Evolutionary conservation across 2,329 filamentous ascomycete species (phyloP).

Genomic region (Ophiostoma quercus): DNA sequence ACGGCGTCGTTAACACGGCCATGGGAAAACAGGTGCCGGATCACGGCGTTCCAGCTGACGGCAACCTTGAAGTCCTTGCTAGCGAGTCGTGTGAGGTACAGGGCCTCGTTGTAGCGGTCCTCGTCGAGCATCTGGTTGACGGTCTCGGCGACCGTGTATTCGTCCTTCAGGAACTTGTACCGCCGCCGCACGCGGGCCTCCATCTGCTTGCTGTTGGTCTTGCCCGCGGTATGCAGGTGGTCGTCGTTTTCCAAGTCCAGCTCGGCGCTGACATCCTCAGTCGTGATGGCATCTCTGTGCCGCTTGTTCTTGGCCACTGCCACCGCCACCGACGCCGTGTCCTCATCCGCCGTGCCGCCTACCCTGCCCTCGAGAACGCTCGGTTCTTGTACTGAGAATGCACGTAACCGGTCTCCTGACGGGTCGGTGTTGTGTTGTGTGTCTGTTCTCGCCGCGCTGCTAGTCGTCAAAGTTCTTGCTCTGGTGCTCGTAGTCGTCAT

Average conservation of each 20-base stretch:
- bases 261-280: background rate
- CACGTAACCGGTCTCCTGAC: background rate
- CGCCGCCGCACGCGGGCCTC: constrained; percentile 8
- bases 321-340: background rate
- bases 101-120: constrained; percentile 60
- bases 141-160: constrained; percentile 64
- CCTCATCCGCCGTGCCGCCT: background rate
- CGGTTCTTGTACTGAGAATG: constrained; percentile 6
- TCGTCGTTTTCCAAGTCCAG: background rate
- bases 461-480: background rate
- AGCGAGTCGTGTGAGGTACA: constrained; percentile 62
- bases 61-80: constrained; percentile 59
- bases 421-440: background rate
- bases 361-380: background rate
- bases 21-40: constrained; percentile 63
- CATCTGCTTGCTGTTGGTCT: background rate
- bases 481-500: background rate
- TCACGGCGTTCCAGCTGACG: constrained; percentile 84
- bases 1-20: constrained; percentile 60
- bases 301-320: background rate
- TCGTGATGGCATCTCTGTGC: background rate
- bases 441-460: background rate
- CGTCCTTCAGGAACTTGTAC: constrained; percentile 56
- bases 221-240: background rate
- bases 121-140: constrained; percentile 57